These are phyloP conservation scores for Endothia cerciana DNA, from an alignment of 2,329 filamentous ascomycete species.

Conservation along the genomic window DNA sequence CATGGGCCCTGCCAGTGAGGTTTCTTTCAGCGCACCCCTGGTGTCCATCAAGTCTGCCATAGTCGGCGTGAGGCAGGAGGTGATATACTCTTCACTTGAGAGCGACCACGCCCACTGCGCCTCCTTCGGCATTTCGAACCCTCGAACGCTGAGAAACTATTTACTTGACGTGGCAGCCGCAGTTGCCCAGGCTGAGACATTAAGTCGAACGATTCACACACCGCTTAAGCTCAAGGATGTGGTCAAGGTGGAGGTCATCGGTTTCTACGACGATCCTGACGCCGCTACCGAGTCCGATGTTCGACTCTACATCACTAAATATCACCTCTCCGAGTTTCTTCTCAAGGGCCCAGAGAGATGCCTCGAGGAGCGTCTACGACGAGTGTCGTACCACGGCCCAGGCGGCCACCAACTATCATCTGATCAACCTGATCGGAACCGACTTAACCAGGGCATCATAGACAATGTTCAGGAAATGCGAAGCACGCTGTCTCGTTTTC, in stretches of 20 bases:
- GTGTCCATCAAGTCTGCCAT: slow-evolving; percentile 61
- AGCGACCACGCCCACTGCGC: slow-evolving; percentile 60
- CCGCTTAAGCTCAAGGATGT: slow-evolving; percentile 54
- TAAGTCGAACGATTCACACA: slow-evolving; percentile 46
- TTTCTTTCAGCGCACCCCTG: slow-evolving; percentile 63
- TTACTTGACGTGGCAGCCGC: slow-evolving; percentile 42
- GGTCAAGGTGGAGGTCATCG: slow-evolving; percentile 60
- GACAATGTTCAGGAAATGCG: slow-evolving; percentile 37
- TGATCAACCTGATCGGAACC: slow-evolving; percentile 19
- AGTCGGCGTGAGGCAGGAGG: slow-evolving; percentile 54
- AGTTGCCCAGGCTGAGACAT: slow-evolving; percentile 42
- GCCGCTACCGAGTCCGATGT: slow-evolving; percentile 43
- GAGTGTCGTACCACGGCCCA: slow-evolving; percentile 9
- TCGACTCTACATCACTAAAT: slow-evolving; percentile 54
- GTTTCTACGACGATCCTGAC: slow-evolving; percentile 62
- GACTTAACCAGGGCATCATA: slow-evolving; percentile 29
- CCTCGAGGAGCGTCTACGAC: slow-evolving; percentile 54
- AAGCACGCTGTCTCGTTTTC: slow-evolving; percentile 29
- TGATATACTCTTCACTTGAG: slow-evolving; percentile 53
- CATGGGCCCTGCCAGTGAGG: slow-evolving; percentile 43
- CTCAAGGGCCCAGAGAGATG: slow-evolving; percentile 59
- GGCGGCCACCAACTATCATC: background rate
- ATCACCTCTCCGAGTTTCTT: slow-evolving; percentile 59
- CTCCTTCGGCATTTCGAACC: slow-evolving; percentile 56
- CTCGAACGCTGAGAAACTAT: slow-evolving; percentile 50